Conservation (phyloP, 2,329 filamentous ascomycete genomes). For the Lecanicillium sp. region DNA sequence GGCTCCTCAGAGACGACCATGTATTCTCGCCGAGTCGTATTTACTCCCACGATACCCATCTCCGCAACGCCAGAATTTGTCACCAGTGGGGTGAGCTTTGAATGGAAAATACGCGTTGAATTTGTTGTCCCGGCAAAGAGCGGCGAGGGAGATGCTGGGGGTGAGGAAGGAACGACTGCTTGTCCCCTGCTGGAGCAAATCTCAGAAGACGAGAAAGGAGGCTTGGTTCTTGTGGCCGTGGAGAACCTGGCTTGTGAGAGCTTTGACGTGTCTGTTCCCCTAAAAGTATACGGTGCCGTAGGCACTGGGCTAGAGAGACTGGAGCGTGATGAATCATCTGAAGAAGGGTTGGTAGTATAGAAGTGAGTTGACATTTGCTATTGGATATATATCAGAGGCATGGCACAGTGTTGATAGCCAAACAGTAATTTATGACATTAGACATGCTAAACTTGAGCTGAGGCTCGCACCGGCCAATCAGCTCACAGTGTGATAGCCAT, state of each 20-base stretch:
- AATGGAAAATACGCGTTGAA: constrained; percentile 85
- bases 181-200: constrained; percentile 67
- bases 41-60: constrained; percentile 75
- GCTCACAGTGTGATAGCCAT: too few species aligned
- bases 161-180: constrained; percentile 15
- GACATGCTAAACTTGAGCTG: too few species aligned
- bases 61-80: constrained; percentile 84
- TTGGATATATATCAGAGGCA: too few species aligned
- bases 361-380: too few species aligned
- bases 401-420: too few species aligned
- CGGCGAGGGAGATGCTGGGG: constrained; percentile 12
- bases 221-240: constrained; percentile 64
- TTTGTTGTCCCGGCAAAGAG: constrained; percentile 70
- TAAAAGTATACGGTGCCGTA: constrained; percentile 68
- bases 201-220: constrained; percentile 69
- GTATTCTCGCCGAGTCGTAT: constrained; percentile 71
- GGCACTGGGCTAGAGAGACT: constrained; percentile 48
- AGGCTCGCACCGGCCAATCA: too few species aligned
- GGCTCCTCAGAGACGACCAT: constrained; percentile 75
- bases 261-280: constrained; percentile 80
- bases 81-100: constrained; percentile 77
- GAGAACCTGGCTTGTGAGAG: constrained; percentile 78
- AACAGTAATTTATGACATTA: too few species aligned
- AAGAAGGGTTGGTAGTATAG: constrained; percentile 36
- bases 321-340: constrained; percentile 46